Conservation (phyloP, 2,329 filamentous ascomycete species). For the Herpomyces periplanetae region DNA sequence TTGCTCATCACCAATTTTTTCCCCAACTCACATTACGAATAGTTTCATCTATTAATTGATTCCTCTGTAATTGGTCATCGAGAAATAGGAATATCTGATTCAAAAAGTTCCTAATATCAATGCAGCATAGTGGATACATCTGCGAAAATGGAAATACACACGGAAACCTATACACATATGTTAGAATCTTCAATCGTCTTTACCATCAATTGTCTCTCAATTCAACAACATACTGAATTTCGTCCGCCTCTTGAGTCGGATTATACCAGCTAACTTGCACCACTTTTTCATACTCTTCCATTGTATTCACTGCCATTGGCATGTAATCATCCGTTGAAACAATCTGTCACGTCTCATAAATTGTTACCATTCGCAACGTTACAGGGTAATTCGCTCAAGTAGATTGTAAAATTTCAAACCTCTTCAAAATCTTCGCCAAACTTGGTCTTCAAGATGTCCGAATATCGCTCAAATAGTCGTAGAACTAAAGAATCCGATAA, state of each 20-base stretch:
- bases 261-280: conserved; percentile 85
- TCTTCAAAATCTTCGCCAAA: conserved; percentile 93
- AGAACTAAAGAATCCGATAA: conserved; percentile 49
- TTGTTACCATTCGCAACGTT: background rate
- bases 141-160: conserved; percentile 90
- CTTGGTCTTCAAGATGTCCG: conserved; percentile 47
- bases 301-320: conserved; percentile 80
- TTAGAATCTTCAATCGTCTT: conserved; percentile 4
- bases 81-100: conserved; percentile 97
- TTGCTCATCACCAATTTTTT: no score
- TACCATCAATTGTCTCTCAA: conserved; percentile 2
- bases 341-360: conserved; percentile 11
- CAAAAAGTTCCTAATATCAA: conserved; percentile 83
- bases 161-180: conserved; percentile 23
- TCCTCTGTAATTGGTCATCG: conserved; percentile 74
- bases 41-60: conserved; percentile 58
- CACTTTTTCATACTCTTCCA: conserved; percentile 77
- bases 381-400: background rate
- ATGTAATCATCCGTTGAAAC: conserved; percentile 90
- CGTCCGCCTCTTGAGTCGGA: conserved; percentile 32
- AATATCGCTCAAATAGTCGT: conserved; percentile 72
- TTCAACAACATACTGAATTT: conserved; percentile 19
- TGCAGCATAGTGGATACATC: conserved; percentile 95
- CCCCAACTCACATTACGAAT: conserved; percentile 21
- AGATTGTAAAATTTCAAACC: conserved; percentile 9